These are phyloP conservation scores for Ganoderma lucidum DNA, from an alignment of 1,284 basidiomycete genomes.

Conservation along the genomic window DNA sequence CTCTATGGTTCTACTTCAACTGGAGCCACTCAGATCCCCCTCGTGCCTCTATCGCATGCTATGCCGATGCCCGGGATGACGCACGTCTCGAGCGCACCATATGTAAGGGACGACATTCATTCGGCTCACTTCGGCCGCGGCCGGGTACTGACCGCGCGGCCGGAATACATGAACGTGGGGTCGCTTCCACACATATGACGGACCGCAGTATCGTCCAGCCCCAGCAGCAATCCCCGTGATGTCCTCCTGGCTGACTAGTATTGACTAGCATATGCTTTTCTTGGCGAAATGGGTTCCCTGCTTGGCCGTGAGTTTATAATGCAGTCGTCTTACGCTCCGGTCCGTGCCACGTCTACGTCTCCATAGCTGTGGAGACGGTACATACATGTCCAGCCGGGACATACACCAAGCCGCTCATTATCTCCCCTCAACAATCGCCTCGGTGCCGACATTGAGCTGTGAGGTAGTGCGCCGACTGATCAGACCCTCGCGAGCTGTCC, in stretches of 20 bases:
- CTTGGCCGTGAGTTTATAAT: not conserved
- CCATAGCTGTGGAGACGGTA: not conserved
- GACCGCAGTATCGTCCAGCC: not conserved
- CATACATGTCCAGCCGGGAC: not conserved
- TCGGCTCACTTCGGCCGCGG: not conserved
- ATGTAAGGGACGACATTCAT: not conserved
- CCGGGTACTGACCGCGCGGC: not conserved
- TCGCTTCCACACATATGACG: not conserved
- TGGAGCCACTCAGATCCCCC: not conserved
- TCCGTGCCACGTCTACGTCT: not conserved
- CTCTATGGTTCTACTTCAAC: not conserved
- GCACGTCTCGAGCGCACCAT: not conserved
- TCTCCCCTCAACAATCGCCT: not conserved
- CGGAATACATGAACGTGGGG: not conserved
- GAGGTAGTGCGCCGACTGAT: not conserved
- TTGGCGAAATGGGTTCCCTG: not conserved
- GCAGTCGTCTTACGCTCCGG: not conserved
- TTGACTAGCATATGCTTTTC: not conserved
- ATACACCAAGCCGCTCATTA: not conserved
- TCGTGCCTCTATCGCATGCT: not conserved
- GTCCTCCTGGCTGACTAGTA: not conserved
- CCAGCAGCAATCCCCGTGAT: not conserved
- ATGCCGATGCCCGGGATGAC: not conserved
- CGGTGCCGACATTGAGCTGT: not conserved
- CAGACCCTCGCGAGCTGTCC: too few species aligned